Percentiles rank a stretch among this genome's conserved stretches.
Conservation (phyloP, 1,139 yeast genomes). For the Sugiyamaella neomexicana region DNA sequence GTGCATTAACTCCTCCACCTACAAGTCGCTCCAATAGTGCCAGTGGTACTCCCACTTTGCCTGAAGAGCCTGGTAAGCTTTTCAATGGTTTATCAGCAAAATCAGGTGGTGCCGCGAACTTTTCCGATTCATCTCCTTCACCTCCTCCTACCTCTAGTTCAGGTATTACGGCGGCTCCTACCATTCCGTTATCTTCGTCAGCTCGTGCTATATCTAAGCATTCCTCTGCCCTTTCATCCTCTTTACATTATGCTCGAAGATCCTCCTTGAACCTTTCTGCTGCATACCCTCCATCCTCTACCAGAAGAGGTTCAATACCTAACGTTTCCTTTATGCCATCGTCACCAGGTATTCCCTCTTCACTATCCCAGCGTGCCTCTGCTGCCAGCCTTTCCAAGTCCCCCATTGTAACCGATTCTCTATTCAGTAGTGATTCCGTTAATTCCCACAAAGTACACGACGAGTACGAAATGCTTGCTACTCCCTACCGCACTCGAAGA, state of each 20-base stretch:
- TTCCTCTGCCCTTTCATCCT: constrained; percentile 15
- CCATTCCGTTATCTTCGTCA: constrained; percentile 25
- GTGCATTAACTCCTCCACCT: constrained; percentile 14
- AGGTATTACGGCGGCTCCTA: constrained; percentile 14
- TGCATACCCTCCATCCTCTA: constrained; percentile 20
- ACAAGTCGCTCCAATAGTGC: constrained; percentile 14
- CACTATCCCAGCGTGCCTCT: constrained; percentile 15
- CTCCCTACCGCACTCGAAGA: constrained; percentile 30
- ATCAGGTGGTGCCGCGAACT: not conserved
- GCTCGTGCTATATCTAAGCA: constrained; percentile 25
- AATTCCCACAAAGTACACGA: constrained; percentile 20
- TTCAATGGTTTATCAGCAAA: not conserved
- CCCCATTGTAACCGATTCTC: constrained; percentile 28
- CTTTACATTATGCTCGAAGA: constrained; percentile 19
- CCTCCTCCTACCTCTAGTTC: constrained; percentile 22
- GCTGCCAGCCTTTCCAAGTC: constrained; percentile 20
- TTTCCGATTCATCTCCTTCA: constrained; percentile 21
- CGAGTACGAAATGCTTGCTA: constrained; percentile 29
- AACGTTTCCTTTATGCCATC: constrained; percentile 19
- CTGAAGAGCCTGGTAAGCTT: constrained; percentile 1
- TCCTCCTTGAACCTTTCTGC: constrained; percentile 17
- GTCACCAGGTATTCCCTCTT: constrained; percentile 19
- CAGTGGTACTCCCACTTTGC: constrained; percentile 15
- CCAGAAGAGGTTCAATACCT: constrained; percentile 21
- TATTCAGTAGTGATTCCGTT: constrained; percentile 18